Evolutionary conservation across 1,284 basidiomycete genomes (phyloP), one percentile per base, ranked within the genome.

Genomic region (Tylopilus sp.): DNA sequence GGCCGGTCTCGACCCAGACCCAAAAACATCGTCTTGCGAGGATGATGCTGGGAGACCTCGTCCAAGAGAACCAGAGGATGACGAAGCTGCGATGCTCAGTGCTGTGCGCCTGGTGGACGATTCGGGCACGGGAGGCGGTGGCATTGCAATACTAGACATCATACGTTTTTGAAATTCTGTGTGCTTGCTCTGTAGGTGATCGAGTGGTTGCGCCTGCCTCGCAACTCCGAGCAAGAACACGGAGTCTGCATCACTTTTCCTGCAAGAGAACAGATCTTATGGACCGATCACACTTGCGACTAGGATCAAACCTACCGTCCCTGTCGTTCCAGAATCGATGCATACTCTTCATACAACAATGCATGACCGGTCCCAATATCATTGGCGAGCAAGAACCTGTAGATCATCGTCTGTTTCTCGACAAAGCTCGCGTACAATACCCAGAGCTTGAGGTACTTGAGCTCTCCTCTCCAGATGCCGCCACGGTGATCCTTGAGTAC

Each of bases 371-470:
- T 93, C 1, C 96, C 97, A 70, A 99, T 94, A 69, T 97, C 94
- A 71, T 96, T 95, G 2, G 91, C 91, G 68, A 98, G 86, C 71
- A 98, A 82, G 79, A 95, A 98, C 70, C 89, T 86, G 84, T 92
- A 97, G 69, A 97, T 91, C 73, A 95, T 86, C 16, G 85, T 86
- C 63, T 89, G 88, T 74, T 84, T 88, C 80, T 91, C 90, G 53
- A 95, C 92, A 69, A 92, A 93, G 73, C 89, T 90, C 24, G 94
- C 91, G 78, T 98, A 98, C 61, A 96, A 87, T 39, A 95, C 86
- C 97, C 97, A 99, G 29, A 99, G 83, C 75, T 95, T 94, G 62
- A 99, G 86, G 78, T 98, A 98, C 53, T 95, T 89, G 60, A 93
- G 76, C 74, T 98, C 96, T 67, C 86, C 85, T 65, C 77, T 80